Evolutionary conservation across 306 rosid genomes (phyloP).

Genomic region (Geum urbanum): DNA sequence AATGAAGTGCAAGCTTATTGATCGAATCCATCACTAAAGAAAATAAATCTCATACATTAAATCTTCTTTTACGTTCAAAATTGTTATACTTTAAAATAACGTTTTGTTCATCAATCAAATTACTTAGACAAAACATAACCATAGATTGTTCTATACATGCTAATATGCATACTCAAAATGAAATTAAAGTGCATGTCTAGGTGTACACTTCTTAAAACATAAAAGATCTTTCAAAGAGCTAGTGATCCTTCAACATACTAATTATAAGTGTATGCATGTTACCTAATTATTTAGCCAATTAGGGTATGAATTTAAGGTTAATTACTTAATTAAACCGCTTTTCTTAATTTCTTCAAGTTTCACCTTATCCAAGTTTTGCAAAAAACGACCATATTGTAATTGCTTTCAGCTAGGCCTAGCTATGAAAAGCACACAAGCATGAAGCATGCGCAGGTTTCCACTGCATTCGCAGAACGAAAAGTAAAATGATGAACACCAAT

Average conservation of each 20-base stretch:
- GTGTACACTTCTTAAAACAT: too few relatives aligned
- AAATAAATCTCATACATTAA: too few relatives aligned
- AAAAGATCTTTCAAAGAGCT: too few relatives aligned
- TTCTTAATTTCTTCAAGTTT: background rate
- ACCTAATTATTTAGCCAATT: too few relatives aligned
- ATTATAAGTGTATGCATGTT: too few relatives aligned
- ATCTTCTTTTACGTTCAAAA: too few relatives aligned
- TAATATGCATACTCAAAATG: too few relatives aligned
- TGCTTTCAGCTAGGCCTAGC: background rate
- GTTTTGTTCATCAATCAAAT: too few relatives aligned
- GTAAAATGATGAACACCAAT: background rate
- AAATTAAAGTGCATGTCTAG: too few relatives aligned
- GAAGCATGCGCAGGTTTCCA: background rate
- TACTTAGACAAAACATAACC: too few relatives aligned
- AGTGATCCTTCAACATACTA: background rate
- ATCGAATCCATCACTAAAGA: background rate
- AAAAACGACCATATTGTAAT: background rate
- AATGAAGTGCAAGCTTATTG: background rate
- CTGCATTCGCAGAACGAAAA: background rate
- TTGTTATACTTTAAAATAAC: too few relatives aligned
- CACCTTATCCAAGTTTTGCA: background rate
- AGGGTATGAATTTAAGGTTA: background rate
- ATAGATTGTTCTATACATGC: too few relatives aligned
- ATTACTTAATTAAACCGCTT: background rate
- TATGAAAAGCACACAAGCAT: background rate